Evolutionary conservation across 1,284 basidiomycete genomes (phyloP).

Genomic region (Puccinia coronata): DNA sequence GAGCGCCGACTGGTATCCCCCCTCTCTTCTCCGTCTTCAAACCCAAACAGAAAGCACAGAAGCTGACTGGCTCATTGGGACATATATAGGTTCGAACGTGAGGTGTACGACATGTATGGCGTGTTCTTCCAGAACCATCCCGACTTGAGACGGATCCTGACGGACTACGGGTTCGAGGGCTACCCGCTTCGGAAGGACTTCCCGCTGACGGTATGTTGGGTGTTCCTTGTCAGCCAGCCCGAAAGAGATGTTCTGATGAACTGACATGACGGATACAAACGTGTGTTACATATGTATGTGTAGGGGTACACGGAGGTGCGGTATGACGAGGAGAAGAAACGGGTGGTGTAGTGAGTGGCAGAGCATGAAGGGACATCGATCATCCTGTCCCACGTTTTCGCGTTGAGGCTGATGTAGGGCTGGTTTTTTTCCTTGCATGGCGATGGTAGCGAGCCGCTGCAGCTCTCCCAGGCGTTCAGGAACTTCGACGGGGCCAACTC

Average conservation of each 20-base stretch:
- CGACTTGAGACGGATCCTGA: slow-evolving; percentile 92
- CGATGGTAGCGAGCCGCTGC: slow-evolving; percentile 72
- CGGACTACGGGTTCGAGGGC: slow-evolving; percentile 98
- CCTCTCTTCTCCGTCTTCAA: neutral
- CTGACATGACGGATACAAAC: neutral
- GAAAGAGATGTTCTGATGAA: neutral
- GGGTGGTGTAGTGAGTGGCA: slow-evolving; percentile 81
- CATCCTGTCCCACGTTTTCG: neutral
- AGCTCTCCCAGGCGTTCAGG: slow-evolving; percentile 96
- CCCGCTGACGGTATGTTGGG: slow-evolving; percentile 78
- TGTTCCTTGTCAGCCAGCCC: too few relatives aligned
- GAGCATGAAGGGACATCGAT: too few relatives aligned
- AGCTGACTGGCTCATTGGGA: neutral
- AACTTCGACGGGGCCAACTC: slow-evolving; percentile 82
- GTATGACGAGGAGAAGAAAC: slow-evolving; percentile 98
- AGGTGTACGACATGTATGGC: slow-evolving; percentile 97
- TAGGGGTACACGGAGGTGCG: slow-evolving; percentile 90
- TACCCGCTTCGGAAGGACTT: slow-evolving; percentile 98
- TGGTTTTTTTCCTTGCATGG: neutral
- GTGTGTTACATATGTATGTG: neutral
- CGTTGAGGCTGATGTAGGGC: neutral
- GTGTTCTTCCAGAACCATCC: slow-evolving; percentile 97
- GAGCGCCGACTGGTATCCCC: slow-evolving; percentile 80
- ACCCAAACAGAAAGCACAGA: neutral
- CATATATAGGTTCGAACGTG: slow-evolving; percentile 83